Evolutionary conservation across 2,329 filamentous ascomycete species (phyloP).

Genomic region (Phyllosticta paracitricarpa): DNA sequence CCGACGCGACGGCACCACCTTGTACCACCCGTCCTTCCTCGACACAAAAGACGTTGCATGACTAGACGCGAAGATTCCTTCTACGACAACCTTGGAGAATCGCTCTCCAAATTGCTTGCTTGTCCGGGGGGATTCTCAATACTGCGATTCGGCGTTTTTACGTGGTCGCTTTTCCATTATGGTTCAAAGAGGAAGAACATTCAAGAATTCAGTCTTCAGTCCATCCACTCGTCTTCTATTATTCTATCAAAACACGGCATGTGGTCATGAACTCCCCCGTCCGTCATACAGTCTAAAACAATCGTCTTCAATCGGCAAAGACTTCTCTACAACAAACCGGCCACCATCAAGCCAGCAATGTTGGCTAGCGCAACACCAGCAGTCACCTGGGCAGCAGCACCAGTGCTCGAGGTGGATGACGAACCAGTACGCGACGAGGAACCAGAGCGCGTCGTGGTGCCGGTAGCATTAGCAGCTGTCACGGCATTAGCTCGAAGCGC

Average conservation of each 20-base stretch:
- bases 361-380: background rate
- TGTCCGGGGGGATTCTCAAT: too few species aligned
- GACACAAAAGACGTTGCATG: background rate
- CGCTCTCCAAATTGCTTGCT: too few species aligned
- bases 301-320: background rate
- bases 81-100: background rate
- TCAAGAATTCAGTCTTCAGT: background rate
- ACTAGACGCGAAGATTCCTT: background rate
- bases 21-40: background rate
- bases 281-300: background rate
- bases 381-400: background rate
- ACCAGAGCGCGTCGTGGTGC: background rate
- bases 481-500: background rate
- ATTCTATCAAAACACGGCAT: background rate
- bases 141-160: too few species aligned
- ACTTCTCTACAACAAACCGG: background rate
- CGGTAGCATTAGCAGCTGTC: background rate
- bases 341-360: background rate
- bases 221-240: background rate
- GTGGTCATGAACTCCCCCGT: background rate
- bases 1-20: background rate
- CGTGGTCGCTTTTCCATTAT: too few species aligned
- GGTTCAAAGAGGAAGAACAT: background rate
- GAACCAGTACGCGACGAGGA: background rate
- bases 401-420: background rate